Evolutionary conservation across 2,329 filamentous ascomycete genomes (phyloP).

Genomic region (Scedosporium boydii): DNA sequence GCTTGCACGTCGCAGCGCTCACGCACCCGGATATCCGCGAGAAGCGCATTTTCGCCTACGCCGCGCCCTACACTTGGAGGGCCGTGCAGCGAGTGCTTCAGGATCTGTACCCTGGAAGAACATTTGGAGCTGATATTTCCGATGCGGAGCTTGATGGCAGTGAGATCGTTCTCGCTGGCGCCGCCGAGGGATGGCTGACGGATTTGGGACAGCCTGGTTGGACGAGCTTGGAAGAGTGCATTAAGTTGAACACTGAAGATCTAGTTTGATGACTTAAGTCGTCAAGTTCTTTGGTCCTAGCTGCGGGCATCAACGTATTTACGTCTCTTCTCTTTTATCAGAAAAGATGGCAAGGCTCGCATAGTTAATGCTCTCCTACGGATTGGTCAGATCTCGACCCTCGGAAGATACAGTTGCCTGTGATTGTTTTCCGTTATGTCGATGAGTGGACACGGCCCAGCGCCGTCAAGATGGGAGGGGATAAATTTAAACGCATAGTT

Average conservation of each 20-base stretch:
- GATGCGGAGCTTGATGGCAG: background rate
- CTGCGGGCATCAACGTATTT: too few relatives aligned
- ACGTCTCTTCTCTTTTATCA: too few relatives aligned
- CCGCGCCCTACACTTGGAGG: slow-evolving; percentile 13
- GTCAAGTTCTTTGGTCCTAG: too few relatives aligned
- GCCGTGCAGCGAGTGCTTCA: slow-evolving; percentile 11
- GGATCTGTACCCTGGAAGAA: slow-evolving; percentile 9
- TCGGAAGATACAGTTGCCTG: too few relatives aligned
- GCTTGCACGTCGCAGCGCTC: slow-evolving; percentile 17
- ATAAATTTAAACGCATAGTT: too few relatives aligned
- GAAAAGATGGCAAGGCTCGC: too few relatives aligned
- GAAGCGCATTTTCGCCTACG: slow-evolving; percentile 17
- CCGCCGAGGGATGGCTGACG: background rate
- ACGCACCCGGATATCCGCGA: slow-evolving; percentile 13
- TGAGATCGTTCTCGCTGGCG: background rate
- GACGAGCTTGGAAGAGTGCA: slow-evolving; percentile 6
- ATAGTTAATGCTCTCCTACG: too few relatives aligned
- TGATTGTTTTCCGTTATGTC: too few relatives aligned
- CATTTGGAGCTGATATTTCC: slow-evolving; percentile 7
- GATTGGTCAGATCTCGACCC: too few relatives aligned
- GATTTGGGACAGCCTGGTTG: slow-evolving; percentile 5
- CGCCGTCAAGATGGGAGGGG: too few relatives aligned
- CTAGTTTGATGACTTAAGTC: background rate
- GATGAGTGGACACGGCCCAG: too few relatives aligned
- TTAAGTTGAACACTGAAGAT: slow-evolving; percentile 1